Evolutionary conservation across 306 rosid genomes (phyloP), one percentile per base, ranked within the genome.

Genomic region (Rosa rugosa): DNA sequence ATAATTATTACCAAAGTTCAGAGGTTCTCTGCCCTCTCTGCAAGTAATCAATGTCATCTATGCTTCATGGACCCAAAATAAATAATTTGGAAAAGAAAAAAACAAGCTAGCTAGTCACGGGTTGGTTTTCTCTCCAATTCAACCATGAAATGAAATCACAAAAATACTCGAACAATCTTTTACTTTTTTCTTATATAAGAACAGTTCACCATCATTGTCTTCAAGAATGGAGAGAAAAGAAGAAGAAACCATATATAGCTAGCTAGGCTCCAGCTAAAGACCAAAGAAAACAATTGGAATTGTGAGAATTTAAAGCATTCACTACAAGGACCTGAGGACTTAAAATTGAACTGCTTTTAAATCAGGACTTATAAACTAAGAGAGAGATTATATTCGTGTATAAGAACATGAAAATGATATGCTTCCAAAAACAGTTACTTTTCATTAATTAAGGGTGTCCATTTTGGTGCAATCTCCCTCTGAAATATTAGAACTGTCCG

Each of bases 121-220:
- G 83, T 80, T 83, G 87, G 83, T 79, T 83, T 85, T 83, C 76
- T 72, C 76, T 62, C 23, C 45, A 64, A 34, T 64, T 64, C 69
- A 46, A 65, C 89, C 79, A 73, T 69, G 81, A 59, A 83, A 73
- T 71, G 45, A 64, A 62, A 62, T 62, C 71, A 78, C 78, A 77
- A 77, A 84, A 89, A 82, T 69, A 80, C 73, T 72, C 82, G 60
- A 53, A 10, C 79, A 62, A 67, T 76, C 70, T 86, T 69, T 78
- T 71, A 73, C 87, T 86, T 87, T 88, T 69, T 69, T 22, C 56
- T 60, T 45, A n/a, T 34, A 87, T 80, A 79, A 83, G 87, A 77
- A 76, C 82, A 88, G 85, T 83, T 85, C 81, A 72, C 74, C 90
- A 90, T 92, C 93, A 90, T 92, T 89, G 86, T 85, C 89, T 80